These are phyloP conservation scores for Komagataea norvegica DNA, from an alignment of 1,139 yeast genomes.

Conservation along the genomic window DNA sequence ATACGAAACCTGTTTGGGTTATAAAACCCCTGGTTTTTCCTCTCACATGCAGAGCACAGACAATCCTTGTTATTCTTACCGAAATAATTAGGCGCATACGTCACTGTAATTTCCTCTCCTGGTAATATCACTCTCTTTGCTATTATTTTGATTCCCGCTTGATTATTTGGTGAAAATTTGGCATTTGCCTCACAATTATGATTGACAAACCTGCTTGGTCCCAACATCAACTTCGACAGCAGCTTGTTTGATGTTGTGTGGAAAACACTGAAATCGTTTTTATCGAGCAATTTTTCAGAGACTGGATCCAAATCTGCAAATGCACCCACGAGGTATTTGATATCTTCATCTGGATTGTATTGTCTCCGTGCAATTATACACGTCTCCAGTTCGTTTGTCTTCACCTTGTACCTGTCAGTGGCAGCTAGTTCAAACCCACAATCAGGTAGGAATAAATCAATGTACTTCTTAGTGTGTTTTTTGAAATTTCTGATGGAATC, in stretches of 20 bases:
- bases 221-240: constrained; percentile 40
- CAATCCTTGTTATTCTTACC: constrained; percentile 40
- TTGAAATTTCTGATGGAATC: constrained; percentile 30
- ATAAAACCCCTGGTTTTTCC: constrained; percentile 25
- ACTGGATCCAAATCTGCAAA: constrained; percentile 34
- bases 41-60: constrained; percentile 41
- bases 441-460: constrained; percentile 32
- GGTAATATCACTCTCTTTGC: constrained; percentile 32
- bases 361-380: constrained; percentile 36
- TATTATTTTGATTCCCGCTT: constrained; percentile 30
- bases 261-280: constrained; percentile 39
- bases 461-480: constrained; percentile 34
- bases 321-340: constrained; percentile 36
- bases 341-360: constrained; percentile 32
- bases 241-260: constrained; percentile 32
- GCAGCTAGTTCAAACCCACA: constrained; percentile 40
- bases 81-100: constrained; percentile 39
- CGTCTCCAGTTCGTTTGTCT: constrained; percentile 31
- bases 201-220: constrained; percentile 45
- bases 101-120: constrained; percentile 45
- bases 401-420: constrained; percentile 36
- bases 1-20: constrained; percentile 12
- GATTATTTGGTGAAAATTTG: constrained; percentile 30
- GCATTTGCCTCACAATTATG: constrained; percentile 44
- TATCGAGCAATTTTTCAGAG: constrained; percentile 30